Evolutionary conservation across 1,284 basidiomycete species (phyloP).

Genomic region (Ceratobasidium sp.): DNA sequence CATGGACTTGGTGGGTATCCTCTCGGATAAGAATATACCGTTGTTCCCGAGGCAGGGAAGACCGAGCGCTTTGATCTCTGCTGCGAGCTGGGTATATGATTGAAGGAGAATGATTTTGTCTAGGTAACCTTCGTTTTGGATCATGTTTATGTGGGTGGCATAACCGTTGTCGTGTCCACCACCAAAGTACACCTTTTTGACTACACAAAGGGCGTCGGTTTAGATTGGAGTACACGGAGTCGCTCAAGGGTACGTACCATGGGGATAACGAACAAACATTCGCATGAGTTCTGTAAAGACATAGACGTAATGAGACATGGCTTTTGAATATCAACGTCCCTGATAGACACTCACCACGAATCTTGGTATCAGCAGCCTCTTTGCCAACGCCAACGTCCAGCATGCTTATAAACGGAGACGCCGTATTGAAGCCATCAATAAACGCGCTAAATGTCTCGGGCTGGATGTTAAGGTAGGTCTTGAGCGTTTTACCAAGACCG

Average conservation of each 20-base stretch:
- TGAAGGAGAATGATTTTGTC: slow-evolving; percentile 73
- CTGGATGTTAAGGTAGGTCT: slow-evolving; percentile 57
- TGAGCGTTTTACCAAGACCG: slow-evolving; percentile 64
- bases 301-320: not conserved
- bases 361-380: slow-evolving; percentile 77
- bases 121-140: slow-evolving; percentile 70
- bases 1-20: slow-evolving; percentile 52
- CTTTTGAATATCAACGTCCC: slow-evolving; percentile 1
- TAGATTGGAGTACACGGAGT: not conserved
- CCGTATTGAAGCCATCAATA: slow-evolving; percentile 71
- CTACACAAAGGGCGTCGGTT: not conserved
- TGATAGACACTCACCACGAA: slow-evolving; percentile 64
- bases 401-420: slow-evolving; percentile 70
- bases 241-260: slow-evolving; percentile 54
- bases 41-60: slow-evolving; percentile 67
- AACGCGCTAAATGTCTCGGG: slow-evolving; percentile 67
- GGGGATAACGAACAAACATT: slow-evolving; percentile 68
- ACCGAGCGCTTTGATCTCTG: slow-evolving; percentile 65
- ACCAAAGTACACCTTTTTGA: slow-evolving; percentile 49
- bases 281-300: slow-evolving; percentile 61
- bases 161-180: slow-evolving; percentile 82
- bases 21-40: slow-evolving; percentile 70
- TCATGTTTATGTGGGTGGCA: slow-evolving; percentile 67
- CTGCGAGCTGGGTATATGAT: slow-evolving; percentile 69
- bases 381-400: slow-evolving; percentile 77